Evolutionary conservation across 495 filamentous ascomycete genomes (phyloP), one percentile per base, ranked within the genome.

Genomic region (Sordaria brevicollis): DNA sequence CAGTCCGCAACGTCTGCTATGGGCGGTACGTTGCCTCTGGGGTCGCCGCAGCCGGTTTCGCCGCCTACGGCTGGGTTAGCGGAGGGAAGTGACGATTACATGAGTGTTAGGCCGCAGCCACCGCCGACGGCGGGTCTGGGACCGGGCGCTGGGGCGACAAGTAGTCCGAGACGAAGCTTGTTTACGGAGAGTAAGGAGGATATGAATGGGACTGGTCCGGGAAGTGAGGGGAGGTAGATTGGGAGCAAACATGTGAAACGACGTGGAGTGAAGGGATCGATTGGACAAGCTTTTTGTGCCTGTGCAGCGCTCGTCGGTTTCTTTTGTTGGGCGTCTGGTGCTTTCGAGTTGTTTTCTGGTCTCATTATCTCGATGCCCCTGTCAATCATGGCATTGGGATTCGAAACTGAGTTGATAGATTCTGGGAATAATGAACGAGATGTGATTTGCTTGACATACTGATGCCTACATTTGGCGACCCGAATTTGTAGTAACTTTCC

Each of bases 151-250:
- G 37, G 68, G 49, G 49, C 57, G 25, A 37, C 65, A 29, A 65
- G 54, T 35, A 73, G 67, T 54, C 68, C 65, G 67, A 70, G 71
- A 54, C 68, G 43, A 68, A 72, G 71, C 57, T 65, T 72, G n/a
- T 74, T 74, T 25, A 62, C 43, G 29, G 73, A 74, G 68, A 69
- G 71, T 54, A 68, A 25, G 15, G 68, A 70, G 25, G 68, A 70
- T 34, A 70, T 70, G 68, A 66, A 62, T 33, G 49, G 49, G 49
- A 62, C 25, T 62, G 49, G 49, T 17, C 49, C 25, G 2, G 13
- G 10, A 54, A 21, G 49, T 13, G 43, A 13, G 11, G 10, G 9
- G 11, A 62, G 11, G 25, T 62, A 57, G 17, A 17, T 39, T 5
- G 10, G 13, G 15, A 15, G n/a, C n/a, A n/a, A n/a, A 17, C 3